These are phyloP conservation scores for Metschnikowia proteae DNA, from an alignment of 805 yeast genomes.

Conservation along the genomic window DNA sequence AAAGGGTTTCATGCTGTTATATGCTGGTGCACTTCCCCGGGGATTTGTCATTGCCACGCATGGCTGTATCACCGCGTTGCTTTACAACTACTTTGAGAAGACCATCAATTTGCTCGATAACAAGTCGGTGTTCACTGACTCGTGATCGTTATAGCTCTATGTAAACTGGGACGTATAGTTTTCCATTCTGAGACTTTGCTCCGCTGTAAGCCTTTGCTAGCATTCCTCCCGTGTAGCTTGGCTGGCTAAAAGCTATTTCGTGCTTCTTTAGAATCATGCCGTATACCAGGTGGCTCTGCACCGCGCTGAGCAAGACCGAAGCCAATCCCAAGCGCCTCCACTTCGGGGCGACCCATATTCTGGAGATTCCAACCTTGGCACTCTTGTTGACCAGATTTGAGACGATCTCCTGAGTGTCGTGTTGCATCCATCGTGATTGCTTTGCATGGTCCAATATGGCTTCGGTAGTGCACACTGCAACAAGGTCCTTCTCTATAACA, in stretches of 20 bases:
- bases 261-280: constrained; percentile 42
- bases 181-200: constrained; percentile 51
- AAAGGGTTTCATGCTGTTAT: constrained; percentile 32
- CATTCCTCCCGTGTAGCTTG: constrained; percentile 60
- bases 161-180: constrained; percentile 48
- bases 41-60: constrained; percentile 65
- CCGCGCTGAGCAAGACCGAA: constrained; percentile 39
- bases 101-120: constrained; percentile 15
- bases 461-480: constrained; percentile 58
- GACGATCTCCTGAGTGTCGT: constrained; percentile 48
- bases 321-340: constrained; percentile 54
- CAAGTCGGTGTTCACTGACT: constrained; percentile 19
- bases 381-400: constrained; percentile 40
- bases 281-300: constrained; percentile 43
- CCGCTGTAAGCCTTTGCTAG: constrained; percentile 57
- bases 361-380: constrained; percentile 34
- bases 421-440: constrained; percentile 58
- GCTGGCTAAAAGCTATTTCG: constrained; percentile 69
- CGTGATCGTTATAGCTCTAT: constrained; percentile 19
- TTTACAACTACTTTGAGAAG: constrained; percentile 54
- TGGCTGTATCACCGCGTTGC: constrained; percentile 64
- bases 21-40: constrained; percentile 50
- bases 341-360: constrained; percentile 42
- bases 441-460: constrained; percentile 22
- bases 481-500: constrained; percentile 42